Base-by-base conservation (phyloP, 78 protist genomes). In the Parvularia atlantis region DNA sequence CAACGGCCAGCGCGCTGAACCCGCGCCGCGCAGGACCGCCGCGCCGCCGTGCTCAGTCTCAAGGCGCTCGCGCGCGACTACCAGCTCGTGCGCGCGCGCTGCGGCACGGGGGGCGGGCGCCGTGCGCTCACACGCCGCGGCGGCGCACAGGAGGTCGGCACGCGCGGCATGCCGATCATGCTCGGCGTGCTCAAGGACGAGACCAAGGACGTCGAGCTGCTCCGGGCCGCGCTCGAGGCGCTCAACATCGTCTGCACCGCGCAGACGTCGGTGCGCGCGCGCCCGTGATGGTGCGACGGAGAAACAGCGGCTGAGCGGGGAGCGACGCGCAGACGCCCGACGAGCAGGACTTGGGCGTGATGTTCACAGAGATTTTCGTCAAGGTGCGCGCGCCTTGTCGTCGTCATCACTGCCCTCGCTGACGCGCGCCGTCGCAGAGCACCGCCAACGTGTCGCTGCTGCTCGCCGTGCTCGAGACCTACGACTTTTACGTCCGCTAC, bases 401-500 rank as follows among this genome's bases (percentile, higher is more conserved):
- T n/a, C n/a, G n/a, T n/a, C n/a, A n/a, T n/a, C n/a, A n/a, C n/a
- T n/a, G n/a, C n/a, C n/a, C n/a, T n/a, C n/a, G n/a, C n/a, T n/a
- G n/a, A n/a, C n/a, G n/a, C n/a, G n/a, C n/a, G n/a, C n/a, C n/a
- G n/a, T n/a, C n/a, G n/a, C n/a, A 60, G 58, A 24, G 44, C 19
- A 14, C 44, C 19, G 67, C 43, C 39, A 48, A 58, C 37, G 65
- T 70, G 31, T 2, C 26, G 2, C 28, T 54, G 36, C 73, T 56
- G 35, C 40, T 71, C 28, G 54, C 2, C 22, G 67, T 59, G 31
- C 56, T 71, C 22, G 56, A 39, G 11, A 53, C 56, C 71, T 16
- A 44, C 46, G 81, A 78, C 39, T 58, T 36, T 7, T 63, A 73
- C 22, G 72, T 78, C 36, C 73, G 68, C 36, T 78, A 72, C 63